Conservation (phyloP, 768 basidiomycete genomes). For the Serendipita sp. region DNA sequence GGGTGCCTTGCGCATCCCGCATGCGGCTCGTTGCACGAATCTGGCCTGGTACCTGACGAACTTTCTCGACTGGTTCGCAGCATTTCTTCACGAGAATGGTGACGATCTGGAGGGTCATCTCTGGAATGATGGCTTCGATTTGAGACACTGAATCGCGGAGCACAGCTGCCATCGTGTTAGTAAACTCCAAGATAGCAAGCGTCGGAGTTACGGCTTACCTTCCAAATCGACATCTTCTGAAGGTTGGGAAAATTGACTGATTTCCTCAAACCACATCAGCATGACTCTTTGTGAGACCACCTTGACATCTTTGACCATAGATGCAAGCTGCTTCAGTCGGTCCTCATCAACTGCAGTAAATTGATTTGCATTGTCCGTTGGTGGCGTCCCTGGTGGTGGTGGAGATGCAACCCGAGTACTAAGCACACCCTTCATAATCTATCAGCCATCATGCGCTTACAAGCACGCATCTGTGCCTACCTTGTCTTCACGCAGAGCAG, state of each 20-base stretch:
- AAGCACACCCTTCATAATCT: not conserved
- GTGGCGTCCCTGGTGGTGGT: slow-evolving; percentile 26
- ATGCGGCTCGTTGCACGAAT: slow-evolving; percentile 73
- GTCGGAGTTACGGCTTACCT: slow-evolving; percentile 26
- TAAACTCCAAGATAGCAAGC: not conserved
- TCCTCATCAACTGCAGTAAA: slow-evolving; percentile 50
- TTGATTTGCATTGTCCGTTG: slow-evolving; percentile 14
- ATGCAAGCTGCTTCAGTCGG: slow-evolving; percentile 45
- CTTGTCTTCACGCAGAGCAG: slow-evolving; percentile 22
- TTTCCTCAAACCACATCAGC: slow-evolving; percentile 53
- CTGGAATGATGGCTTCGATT: slow-evolving; percentile 36
- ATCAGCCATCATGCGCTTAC: not conserved
- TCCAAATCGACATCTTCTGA: slow-evolving; percentile 18
- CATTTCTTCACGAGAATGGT: slow-evolving; percentile 62
- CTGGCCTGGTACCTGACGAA: slow-evolving; percentile 79
- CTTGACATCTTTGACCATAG: slow-evolving; percentile 52
- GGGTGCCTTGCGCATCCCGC: slow-evolving; percentile 46
- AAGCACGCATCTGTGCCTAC: slow-evolving; percentile 14
- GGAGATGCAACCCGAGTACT: slow-evolving; percentile 33
- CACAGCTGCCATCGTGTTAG: slow-evolving; percentile 27
- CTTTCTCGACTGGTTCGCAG: slow-evolving; percentile 66
- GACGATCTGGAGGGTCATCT: slow-evolving; percentile 47
- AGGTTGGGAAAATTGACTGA: slow-evolving; percentile 39
- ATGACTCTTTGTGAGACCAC: slow-evolving; percentile 35
- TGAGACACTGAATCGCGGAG: slow-evolving; percentile 36